These are phyloP conservation scores for Stenogyne calaminthoides DNA, from an alignment of 305 asterid species.

Conservation along the genomic window DNA sequence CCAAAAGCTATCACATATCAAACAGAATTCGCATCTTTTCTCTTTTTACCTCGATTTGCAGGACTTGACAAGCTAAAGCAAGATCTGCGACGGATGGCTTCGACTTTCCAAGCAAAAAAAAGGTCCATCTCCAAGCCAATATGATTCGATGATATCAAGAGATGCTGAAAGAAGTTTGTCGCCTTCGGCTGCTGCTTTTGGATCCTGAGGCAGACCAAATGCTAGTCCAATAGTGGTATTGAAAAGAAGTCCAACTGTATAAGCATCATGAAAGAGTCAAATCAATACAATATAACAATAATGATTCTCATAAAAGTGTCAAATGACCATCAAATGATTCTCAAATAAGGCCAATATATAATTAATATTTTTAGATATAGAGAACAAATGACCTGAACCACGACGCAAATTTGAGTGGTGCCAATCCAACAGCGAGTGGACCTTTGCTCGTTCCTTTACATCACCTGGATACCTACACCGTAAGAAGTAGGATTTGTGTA, in stretches of 20 bases:
- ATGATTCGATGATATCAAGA: slow-evolving; percentile 59
- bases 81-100: slow-evolving; percentile 88
- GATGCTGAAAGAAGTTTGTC: slow-evolving; percentile 56
- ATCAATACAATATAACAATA: neutral
- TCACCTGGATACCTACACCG: slow-evolving; percentile 78
- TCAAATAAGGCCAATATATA: neutral
- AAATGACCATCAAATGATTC: slow-evolving; percentile 10
- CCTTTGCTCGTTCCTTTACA: slow-evolving; percentile 59
- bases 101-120: slow-evolving; percentile 64
- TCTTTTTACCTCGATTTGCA: slow-evolving; percentile 72
- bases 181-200: slow-evolving; percentile 67
- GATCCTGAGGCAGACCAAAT: slow-evolving; percentile 56
- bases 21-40: neutral
- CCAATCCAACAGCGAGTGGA: slow-evolving; percentile 87
- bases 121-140: slow-evolving; percentile 70
- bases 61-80: slow-evolving; percentile 72
- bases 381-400: slow-evolving; percentile 59
- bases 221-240: slow-evolving; percentile 44
- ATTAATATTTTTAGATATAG: neutral
- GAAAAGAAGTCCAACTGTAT: slow-evolving; percentile 50
- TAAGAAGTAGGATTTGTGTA: slow-evolving; percentile 1
- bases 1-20: neutral
- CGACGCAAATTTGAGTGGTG: slow-evolving; percentile 77
- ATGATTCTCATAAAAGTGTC: neutral
- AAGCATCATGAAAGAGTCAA: neutral